Evolutionary conservation across 768 basidiomycete genomes (phyloP).

Genomic region (Clavaria fumosa): DNA sequence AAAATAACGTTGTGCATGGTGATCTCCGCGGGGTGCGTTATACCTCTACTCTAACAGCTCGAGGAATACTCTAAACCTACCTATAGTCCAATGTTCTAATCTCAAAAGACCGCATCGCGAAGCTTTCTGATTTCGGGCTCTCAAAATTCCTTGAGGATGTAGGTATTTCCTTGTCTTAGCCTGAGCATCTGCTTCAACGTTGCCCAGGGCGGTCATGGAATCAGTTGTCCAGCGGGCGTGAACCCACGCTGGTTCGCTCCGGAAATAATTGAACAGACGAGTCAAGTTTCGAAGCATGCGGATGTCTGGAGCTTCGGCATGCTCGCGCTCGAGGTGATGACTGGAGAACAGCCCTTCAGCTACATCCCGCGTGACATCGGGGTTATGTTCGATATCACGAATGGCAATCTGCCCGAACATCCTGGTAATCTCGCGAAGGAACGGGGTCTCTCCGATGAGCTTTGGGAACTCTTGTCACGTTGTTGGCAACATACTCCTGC

Average conservation of each 20-base stretch:
- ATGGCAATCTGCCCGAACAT: neutral
- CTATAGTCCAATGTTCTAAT: slow-evolving; percentile 3
- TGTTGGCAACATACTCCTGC: neutral
- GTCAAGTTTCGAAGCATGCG: too few species aligned
- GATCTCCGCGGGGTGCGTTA: too few species aligned
- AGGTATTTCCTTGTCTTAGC: too few species aligned
- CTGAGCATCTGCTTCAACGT: too few species aligned
- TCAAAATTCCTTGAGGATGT: too few species aligned
- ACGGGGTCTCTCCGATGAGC: neutral
- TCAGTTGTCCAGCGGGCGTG: too few species aligned
- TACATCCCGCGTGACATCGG: neutral
- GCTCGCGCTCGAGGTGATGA: neutral
- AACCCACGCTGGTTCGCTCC: too few species aligned
- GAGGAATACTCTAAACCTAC: too few species aligned
- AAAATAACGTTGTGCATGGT: too few species aligned
- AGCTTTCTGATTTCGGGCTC: slow-evolving; percentile 6
- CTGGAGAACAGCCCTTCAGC: slow-evolving; percentile 1
- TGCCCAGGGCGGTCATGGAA: too few species aligned
- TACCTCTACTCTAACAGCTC: too few species aligned
- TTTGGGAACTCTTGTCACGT: neutral
- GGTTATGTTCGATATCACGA: neutral
- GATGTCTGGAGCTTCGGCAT: neutral
- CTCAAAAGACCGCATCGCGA: slow-evolving; percentile 1
- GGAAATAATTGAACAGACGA: too few species aligned
- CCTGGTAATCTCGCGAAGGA: neutral